phyloP scores from a whole-genome alignment of 805 yeast species.

The Myxozyma melibiosi region DNA sequence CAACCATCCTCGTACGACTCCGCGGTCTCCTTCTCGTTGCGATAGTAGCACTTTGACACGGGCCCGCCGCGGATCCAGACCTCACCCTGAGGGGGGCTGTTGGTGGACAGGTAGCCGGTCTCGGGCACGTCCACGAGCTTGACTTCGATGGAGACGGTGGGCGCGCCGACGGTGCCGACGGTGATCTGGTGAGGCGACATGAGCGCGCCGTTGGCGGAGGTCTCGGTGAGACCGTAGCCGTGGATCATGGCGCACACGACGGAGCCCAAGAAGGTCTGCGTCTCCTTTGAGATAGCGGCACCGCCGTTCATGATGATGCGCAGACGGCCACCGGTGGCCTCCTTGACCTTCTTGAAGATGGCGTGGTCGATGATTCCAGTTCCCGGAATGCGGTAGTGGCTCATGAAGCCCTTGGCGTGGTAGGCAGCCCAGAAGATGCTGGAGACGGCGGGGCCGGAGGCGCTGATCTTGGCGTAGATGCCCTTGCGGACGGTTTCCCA shows the following conservation, averaged over 20 bases:
- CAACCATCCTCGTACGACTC: constrained; percentile 83
- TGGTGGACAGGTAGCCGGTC: constrained; percentile 76
- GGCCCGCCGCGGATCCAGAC: constrained; percentile 75
- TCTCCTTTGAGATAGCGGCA: constrained; percentile 78
- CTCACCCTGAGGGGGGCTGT: constrained; percentile 88
- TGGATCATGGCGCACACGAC: constrained; percentile 82
- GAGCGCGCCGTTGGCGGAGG: constrained; percentile 84
- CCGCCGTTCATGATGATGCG: constrained; percentile 84
- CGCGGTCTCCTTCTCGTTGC: constrained; percentile 78
- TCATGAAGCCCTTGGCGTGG: constrained; percentile 67
- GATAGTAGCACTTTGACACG: constrained; percentile 75
- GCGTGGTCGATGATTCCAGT: constrained; percentile 65
- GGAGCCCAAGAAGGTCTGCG: constrained; percentile 72
- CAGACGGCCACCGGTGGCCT: constrained; percentile 92
- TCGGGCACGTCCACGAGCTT: constrained; percentile 90
- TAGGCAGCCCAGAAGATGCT: constrained; percentile 88
- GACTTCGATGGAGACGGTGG: constrained; percentile 79
- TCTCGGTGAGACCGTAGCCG: constrained; percentile 97
- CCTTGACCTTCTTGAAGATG: constrained; percentile 83
- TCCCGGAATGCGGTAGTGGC: constrained; percentile 72
- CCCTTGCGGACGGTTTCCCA: constrained; percentile 98
- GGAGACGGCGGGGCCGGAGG: constrained; percentile 66
- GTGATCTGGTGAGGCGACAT: constrained; percentile 66
- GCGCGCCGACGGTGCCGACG: constrained; percentile 76
- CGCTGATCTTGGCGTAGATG: constrained; percentile 70